These are phyloP conservation scores for Hericium rajendrae DNA, from an alignment of 768 basidiomycete species.

Conservation along the genomic window DNA sequence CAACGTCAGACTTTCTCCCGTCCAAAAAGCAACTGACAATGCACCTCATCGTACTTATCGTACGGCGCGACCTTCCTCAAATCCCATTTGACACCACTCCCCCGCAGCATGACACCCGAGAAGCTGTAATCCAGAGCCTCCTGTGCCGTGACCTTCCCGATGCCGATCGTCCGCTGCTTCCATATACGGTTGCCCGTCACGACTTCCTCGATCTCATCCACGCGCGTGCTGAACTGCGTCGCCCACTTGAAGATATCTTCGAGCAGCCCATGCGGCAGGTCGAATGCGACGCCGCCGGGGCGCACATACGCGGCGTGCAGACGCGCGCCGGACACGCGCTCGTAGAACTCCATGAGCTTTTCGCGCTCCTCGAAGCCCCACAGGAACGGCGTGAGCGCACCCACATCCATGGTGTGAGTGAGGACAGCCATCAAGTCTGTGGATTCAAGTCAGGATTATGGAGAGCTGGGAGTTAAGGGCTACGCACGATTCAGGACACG, in stretches of 20 bases:
- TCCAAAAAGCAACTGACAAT: constrained; percentile 5
- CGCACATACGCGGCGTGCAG: constrained; percentile 97
- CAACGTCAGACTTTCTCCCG: neutral
- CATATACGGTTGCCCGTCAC: constrained; percentile 97
- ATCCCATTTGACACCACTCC: constrained; percentile 93
- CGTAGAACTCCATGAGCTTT: constrained; percentile 99
- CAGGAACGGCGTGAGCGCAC: constrained; percentile 95
- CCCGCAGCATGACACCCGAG: constrained; percentile 94
- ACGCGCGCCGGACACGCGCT: constrained; percentile 96
- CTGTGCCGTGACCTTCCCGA: constrained; percentile 87
- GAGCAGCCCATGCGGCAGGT: constrained; percentile 95
- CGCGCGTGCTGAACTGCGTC: constrained; percentile 81
- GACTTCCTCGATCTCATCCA: constrained; percentile 98
- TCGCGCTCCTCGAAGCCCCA: constrained; percentile 99
- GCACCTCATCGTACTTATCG: constrained; percentile 89
- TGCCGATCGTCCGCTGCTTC: constrained; percentile 88
- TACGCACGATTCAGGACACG: constrained; percentile 83
- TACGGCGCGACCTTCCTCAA: constrained; percentile 86
- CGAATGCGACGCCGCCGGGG: constrained; percentile 96
- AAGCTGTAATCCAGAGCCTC: constrained; percentile 89
- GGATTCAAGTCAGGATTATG: neutral
- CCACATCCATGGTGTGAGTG: constrained; percentile 95
- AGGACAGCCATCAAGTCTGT: constrained; percentile 93
- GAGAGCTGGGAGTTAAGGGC: constrained; percentile 3
- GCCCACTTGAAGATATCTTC: constrained; percentile 98